Base-by-base conservation (phyloP, 1,139 yeast genomes). In the Yamadazyma epiphylla region DNA sequence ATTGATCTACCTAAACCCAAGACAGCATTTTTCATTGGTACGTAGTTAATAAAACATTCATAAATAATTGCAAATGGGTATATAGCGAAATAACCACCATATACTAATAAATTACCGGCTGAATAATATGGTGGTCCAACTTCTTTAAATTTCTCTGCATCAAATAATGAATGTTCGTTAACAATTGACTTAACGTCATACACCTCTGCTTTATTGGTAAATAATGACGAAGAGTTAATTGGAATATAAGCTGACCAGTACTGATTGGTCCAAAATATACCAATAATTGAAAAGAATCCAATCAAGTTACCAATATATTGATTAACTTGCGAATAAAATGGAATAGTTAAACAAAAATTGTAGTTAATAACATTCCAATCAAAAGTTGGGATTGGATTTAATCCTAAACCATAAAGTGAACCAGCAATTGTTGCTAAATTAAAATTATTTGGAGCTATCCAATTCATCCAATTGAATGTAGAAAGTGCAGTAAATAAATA, bases 51-150 rank as follows among this genome's bases (percentile, higher is more conserved):
- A 9, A 49, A 46, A 30, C 57, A 42, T 31, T 59, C 59, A 39
- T 64, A 65, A 6, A 63, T 32, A 19, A 63, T 58, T 5, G 65
- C 60, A 48, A 63, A 63, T 1, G 70, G 68, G 33, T 62, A 63
- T 19, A 62, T 42, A 29, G 59, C 56, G 38, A 61, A 63, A 34
- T 50, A 49, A 4, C 69, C 65, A 2, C 69, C 69, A 39, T 63
- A 64, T 5, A 57, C 33, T 5, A 62, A 60, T 31, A 63, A 48
- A 39, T 57, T 61, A 2, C 74, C 80, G 5, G 83, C 83, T 13
- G 74, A 48, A 49, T 74, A 77, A 42, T 62, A 77, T 12, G 83
- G 82, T 2, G 77, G 74, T 1, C 77, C 73, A 35, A 67, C 63
- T 22, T 48, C 35, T 33, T 63, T 53, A 39, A 68, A 69, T 39